Evolutionary conservation across 1,139 yeast species (phyloP).

Genomic region (Meyerozyma smithsonii): DNA sequence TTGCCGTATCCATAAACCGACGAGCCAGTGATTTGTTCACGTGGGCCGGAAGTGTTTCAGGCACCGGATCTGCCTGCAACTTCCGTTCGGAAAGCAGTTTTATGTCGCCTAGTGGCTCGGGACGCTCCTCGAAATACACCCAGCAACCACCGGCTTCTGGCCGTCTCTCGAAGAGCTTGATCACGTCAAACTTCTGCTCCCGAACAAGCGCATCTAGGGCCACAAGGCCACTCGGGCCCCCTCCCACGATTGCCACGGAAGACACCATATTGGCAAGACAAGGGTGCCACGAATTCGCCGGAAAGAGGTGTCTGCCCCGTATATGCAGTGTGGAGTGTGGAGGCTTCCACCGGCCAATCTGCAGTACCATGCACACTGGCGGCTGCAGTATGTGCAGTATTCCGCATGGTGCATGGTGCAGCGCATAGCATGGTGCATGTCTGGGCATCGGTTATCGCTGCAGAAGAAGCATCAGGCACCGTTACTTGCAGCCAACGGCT

Average conservation of each 20-base stretch:
- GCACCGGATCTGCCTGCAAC: constrained; percentile 10
- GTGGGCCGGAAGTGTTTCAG: constrained; percentile 9
- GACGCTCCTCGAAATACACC: constrained; percentile 11
- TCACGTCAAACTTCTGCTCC: constrained; percentile 23
- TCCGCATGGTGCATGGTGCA: too few species aligned
- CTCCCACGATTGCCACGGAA: constrained; percentile 46
- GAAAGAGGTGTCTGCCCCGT: background rate
- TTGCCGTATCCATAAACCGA: constrained; percentile 19
- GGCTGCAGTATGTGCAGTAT: too few species aligned
- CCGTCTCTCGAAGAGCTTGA: constrained; percentile 39
- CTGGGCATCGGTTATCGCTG: too few species aligned
- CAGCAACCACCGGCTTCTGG: constrained; percentile 37
- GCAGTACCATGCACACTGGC: too few species aligned
- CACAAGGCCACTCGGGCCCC: constrained; percentile 50
- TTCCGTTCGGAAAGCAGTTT: constrained; percentile 9
- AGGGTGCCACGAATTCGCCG: background rate
- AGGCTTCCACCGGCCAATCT: too few species aligned
- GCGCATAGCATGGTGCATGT: too few species aligned
- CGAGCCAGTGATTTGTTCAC: constrained; percentile 12
- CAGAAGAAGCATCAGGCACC: too few species aligned
- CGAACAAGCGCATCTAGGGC: constrained; percentile 34
- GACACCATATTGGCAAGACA: constrained; percentile 6
- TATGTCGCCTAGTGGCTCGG: constrained; percentile 16
- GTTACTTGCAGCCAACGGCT: too few species aligned
- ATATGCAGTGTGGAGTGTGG: background rate